Conservation (phyloP, 345 rosid genomes). For the Durio zibethinus region DNA sequence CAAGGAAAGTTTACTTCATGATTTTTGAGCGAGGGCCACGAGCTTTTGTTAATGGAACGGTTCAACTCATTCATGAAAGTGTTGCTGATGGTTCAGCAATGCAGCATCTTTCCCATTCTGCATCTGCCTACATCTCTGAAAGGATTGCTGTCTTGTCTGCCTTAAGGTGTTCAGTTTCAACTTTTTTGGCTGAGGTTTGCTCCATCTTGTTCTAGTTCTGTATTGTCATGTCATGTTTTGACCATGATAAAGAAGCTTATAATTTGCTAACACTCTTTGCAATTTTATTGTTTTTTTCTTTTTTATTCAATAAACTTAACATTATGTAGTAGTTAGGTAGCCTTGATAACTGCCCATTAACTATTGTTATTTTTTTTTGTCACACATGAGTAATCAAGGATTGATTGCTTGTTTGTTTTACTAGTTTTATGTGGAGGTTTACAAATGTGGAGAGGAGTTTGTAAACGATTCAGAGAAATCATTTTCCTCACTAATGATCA, state of each 20-base stretch:
- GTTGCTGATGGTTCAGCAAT: slow-evolving; percentile 45
- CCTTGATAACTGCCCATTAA: neutral
- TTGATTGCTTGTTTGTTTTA: slow-evolving; percentile 14
- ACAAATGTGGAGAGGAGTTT: slow-evolving; percentile 63
- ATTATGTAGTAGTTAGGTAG: neutral
- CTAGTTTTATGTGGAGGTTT: slow-evolving; percentile 75
- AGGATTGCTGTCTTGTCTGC: slow-evolving; percentile 56
- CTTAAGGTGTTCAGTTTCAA: slow-evolving; percentile 63
- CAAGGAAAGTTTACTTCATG: slow-evolving; percentile 68
- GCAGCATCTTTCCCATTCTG: slow-evolving; percentile 55
- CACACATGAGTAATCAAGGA: neutral
- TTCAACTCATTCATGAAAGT: slow-evolving; percentile 39
- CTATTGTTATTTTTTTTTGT: neutral
- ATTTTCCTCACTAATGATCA: slow-evolving; percentile 45
- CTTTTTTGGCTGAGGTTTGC: slow-evolving; percentile 84
- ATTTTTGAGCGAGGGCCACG: slow-evolving; percentile 86
- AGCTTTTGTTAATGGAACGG: slow-evolving; percentile 59
- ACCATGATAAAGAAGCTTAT: neutral
- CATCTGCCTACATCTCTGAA: slow-evolving; percentile 63
- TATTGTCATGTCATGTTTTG: neutral
- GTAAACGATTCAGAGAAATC: slow-evolving; percentile 62
- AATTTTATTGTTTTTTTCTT: neutral
- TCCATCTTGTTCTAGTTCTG: neutral
- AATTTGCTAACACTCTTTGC: neutral
- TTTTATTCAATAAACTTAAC: neutral